Base-by-base conservation (phyloP, 2,329 filamentous ascomycete genomes). In the Trichothecium sympodiale region DNA sequence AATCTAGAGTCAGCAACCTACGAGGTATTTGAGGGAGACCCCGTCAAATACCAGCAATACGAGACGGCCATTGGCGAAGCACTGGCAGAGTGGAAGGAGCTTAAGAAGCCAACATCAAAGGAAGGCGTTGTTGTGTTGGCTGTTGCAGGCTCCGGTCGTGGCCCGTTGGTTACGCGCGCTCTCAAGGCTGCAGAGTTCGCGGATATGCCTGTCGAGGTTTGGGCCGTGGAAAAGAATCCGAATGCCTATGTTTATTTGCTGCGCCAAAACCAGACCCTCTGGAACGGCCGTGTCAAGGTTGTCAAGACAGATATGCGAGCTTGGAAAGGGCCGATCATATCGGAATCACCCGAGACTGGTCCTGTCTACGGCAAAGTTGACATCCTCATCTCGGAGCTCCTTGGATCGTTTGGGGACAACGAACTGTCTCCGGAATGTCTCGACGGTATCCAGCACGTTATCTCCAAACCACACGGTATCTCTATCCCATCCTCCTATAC, bases 1-100 rank as follows among this genome's bases (percentile, higher is more conserved):
- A 98, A 98, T 48, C 70, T 98, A 12, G 93, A 98, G 56, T 94
- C 87, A 32, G 83, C 94, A 29, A 98, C 91, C 0, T 98, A 98
- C 56, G 91, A 98, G 54, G 89, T 96, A 3, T 98, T 98, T 50
- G 91, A 98, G 56, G 93, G 93, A 46, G 93, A 98, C 44, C 91
- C 91, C 0, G 83, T 98, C 60, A 98, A 98, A 60, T 98, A 98
- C 55, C 79, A 87, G 44, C 93, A 89, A 69, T 98, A 98, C 54
- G 87, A 96, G 56, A 69, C 72, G 31, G 91, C 91, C 12, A 81
- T 93, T 38, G 74, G 76, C 4, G 76, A 83, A 44, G 89, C 91
- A 1, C 67, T 98, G 42, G 69, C 64, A 10, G 88, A 96, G 50
- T 93, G 91, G 80, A 70, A 70, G 39, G 61, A 68, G 27, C 69